Evolutionary conservation across 2,329 filamentous ascomycete species (phyloP).

Genomic region (Fusarium sp.): DNA sequence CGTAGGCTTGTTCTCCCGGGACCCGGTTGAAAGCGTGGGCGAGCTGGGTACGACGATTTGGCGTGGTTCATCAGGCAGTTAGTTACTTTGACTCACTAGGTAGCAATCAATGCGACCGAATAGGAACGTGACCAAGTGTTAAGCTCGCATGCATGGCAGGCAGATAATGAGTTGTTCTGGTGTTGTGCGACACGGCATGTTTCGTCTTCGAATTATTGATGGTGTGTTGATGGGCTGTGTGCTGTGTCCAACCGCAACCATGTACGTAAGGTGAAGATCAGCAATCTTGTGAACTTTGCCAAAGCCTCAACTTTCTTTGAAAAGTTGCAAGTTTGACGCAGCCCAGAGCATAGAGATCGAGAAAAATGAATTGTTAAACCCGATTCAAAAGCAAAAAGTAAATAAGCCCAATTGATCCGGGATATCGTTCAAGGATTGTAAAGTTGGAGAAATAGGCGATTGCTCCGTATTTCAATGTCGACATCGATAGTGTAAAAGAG

Average conservation of each 20-base stretch:
- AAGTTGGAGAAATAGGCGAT: slow-evolving; percentile 11
- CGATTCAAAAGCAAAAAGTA: background rate
- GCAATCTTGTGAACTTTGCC: background rate
- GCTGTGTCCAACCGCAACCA: slow-evolving; percentile 23
- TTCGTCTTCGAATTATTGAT: slow-evolving; percentile 17
- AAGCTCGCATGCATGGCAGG: slow-evolving; percentile 37
- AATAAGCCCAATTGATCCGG: slow-evolving; percentile 16
- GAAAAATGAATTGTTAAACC: background rate
- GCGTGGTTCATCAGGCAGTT: slow-evolving; percentile 21
- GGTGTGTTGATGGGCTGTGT: slow-evolving; percentile 23
- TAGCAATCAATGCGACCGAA: slow-evolving; percentile 2
- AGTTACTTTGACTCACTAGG: slow-evolving; percentile 8
- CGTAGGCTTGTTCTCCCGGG: slow-evolving; percentile 4
- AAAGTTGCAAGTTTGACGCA: slow-evolving; percentile 8
- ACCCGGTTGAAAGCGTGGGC: background rate
- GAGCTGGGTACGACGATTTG: slow-evolving; percentile 8
- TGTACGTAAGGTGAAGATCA: slow-evolving; percentile 28
- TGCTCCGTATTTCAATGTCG: slow-evolving; percentile 43
- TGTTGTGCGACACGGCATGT: slow-evolving; percentile 36
- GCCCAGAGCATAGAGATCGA: slow-evolving; percentile 9
- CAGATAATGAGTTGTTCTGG: slow-evolving; percentile 41
- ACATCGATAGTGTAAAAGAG: slow-evolving; percentile 41
- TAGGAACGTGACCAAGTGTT: slow-evolving; percentile 11
- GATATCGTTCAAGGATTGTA: slow-evolving; percentile 2
- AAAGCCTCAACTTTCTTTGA: slow-evolving; percentile 12